phyloP scores from a whole-genome alignment of 176 grass and related monocot genomes.

The Carex myosuroides region DNA sequence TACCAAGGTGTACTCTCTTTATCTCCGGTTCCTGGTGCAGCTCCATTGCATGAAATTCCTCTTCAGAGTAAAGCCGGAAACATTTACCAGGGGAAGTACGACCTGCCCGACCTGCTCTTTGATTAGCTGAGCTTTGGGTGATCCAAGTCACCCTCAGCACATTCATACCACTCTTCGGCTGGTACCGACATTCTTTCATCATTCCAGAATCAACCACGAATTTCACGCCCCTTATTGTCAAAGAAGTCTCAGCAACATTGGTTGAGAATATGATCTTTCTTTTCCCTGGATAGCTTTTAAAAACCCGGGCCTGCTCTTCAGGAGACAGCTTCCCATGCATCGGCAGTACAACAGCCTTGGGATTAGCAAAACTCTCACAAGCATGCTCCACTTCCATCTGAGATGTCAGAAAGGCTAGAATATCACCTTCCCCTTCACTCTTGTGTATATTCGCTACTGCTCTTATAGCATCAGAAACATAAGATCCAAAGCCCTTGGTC shows the following conservation, averaged over 20 bases:
- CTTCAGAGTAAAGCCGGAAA: constrained; percentile 88
- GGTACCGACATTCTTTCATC: constrained; percentile 75
- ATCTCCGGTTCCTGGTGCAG: constrained; percentile 97
- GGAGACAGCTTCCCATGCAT: constrained; percentile 91
- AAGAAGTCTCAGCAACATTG: constrained; percentile 88
- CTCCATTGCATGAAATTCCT: constrained; percentile 70
- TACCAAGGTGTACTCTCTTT: constrained; percentile 83
- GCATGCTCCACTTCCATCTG: constrained; percentile 88
- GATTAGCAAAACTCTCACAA: constrained; percentile 68
- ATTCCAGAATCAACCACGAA: constrained; percentile 90
- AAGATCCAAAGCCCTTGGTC: constrained; percentile 45
- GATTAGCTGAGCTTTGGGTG: constrained; percentile 83
- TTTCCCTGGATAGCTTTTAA: constrained; percentile 71
- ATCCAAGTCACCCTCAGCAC: constrained; percentile 78
- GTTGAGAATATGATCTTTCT: constrained; percentile 93
- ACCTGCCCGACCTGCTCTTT: constrained; percentile 77
- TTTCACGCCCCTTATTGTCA: constrained; percentile 77
- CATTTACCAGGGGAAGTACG: constrained; percentile 73
- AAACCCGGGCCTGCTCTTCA: constrained; percentile 67
- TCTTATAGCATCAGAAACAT: constrained; percentile 74
- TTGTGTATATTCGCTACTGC: constrained; percentile 65
- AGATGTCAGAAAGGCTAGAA: constrained; percentile 93
- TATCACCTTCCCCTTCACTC: constrained; percentile 66
- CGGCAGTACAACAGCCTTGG: constrained; percentile 51
- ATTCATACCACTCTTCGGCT: constrained; percentile 65